A percentile compares a stretch with the other conserved stretches of the same genome.
Evolutionary conservation across 106 monocot genomes (phyloP).

Genomic region (Platanthera guangdongensis): DNA sequence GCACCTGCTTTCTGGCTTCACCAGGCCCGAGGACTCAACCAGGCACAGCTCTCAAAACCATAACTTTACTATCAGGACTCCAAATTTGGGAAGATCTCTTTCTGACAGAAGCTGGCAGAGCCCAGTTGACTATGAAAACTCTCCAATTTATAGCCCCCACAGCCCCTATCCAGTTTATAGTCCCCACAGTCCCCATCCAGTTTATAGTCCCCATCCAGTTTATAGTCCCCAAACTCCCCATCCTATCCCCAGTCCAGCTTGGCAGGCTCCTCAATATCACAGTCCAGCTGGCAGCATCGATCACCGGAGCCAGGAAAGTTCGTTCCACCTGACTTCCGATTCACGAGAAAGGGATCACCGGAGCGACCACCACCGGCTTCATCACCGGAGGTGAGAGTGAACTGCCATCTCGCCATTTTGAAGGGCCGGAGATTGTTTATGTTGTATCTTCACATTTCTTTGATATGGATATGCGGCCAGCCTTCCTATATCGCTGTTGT

Average conservation of each 20-base stretch:
- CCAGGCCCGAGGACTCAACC: constrained; percentile 22
- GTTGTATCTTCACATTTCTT: not conserved
- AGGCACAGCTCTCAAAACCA: constrained; percentile 49
- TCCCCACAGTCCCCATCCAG: not conserved
- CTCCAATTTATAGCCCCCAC: constrained; percentile 17
- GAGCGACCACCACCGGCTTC: constrained; percentile 25
- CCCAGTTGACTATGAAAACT: constrained; percentile 17
- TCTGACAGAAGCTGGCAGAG: constrained; percentile 50
- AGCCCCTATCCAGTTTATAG: constrained; percentile 7
- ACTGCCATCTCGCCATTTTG: not conserved
- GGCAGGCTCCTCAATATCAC: constrained; percentile 14
- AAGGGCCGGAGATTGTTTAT: not conserved
- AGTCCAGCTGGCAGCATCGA: constrained; percentile 11
- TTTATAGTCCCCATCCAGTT: constrained; percentile 13
- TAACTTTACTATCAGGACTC: constrained; percentile 13
- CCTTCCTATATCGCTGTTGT: not conserved
- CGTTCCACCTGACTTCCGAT: constrained; percentile 10
- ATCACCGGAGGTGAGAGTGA: constrained; percentile 5
- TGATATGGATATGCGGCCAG: not conserved
- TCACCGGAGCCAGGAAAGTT: constrained; percentile 13
- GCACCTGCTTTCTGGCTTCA: constrained; percentile 2
- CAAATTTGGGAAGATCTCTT: constrained; percentile 38
- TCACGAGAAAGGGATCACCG: constrained; percentile 19
- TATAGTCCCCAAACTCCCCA: constrained; percentile 23
- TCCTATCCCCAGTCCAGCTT: constrained; percentile 9